phyloP scores from a whole-genome alignment of 2,329 filamentous ascomycete species.

The Aspergillus glaucus region DNA sequence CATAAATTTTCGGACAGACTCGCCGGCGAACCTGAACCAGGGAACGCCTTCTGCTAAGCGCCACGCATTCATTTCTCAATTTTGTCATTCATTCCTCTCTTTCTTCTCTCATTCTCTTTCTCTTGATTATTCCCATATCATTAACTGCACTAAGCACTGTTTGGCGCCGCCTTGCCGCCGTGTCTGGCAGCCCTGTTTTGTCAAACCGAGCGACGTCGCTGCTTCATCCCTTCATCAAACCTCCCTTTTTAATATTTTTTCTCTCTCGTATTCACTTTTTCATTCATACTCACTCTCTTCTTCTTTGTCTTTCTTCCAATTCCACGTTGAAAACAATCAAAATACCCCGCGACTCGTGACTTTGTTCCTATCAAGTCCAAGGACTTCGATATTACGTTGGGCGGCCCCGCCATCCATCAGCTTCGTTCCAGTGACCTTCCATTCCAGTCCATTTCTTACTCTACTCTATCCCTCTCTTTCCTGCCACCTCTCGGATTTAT shows the following conservation, averaged over 20 bases:
- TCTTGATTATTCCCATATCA: background rate
- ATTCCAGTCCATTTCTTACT: background rate
- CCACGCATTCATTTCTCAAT: background rate
- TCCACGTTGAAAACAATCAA: background rate
- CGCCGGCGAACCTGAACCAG: background rate
- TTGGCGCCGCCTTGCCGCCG: background rate
- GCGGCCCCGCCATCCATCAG: background rate
- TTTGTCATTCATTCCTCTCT: background rate
- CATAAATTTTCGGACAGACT: no score
- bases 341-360: background rate
- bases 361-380: background rate
- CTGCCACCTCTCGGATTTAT: conserved; percentile 1
- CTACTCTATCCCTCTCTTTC: background rate
- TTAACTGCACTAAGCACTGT: background rate
- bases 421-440: background rate
- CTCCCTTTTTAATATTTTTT: conserved; percentile 1
- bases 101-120: background rate
- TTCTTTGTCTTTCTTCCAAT: background rate
- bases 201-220: background rate
- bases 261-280: conserved; percentile 1
- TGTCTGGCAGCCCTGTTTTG: background rate
- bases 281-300: background rate
- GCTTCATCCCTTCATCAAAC: background rate
- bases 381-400: background rate
- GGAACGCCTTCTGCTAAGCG: background rate